Conservation (phyloP, 345 rosid species). For the Excoecaria agallocha region DNA sequence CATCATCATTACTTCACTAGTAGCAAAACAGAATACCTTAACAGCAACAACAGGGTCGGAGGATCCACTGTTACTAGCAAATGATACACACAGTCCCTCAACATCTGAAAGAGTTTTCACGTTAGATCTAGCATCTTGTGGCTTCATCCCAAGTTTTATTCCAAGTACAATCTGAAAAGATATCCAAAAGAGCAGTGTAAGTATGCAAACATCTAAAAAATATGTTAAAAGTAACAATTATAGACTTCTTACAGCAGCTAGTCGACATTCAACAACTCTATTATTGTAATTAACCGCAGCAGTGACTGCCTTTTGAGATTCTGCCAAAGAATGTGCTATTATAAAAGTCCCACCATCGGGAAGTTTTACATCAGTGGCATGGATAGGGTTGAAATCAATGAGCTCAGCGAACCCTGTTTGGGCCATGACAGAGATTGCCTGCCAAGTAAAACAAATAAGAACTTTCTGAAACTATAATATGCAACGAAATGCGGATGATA, state of each 20-base stretch:
- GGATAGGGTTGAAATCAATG: constrained; percentile 96
- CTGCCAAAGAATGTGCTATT: constrained; percentile 91
- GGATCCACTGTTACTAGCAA: constrained; percentile 50
- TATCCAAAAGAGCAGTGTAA: constrained; percentile 18
- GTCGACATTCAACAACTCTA: constrained; percentile 93
- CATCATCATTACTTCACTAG: not conserved
- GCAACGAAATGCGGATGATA: not conserved
- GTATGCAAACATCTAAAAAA: not conserved
- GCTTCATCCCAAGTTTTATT: constrained; percentile 82
- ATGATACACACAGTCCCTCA: constrained; percentile 77
- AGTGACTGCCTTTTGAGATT: constrained; percentile 94
- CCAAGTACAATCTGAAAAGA: constrained; percentile 71
- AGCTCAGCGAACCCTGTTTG: constrained; percentile 96
- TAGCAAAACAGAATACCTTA: constrained; percentile 47
- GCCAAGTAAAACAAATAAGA: constrained; percentile 18
- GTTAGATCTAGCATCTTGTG: constrained; percentile 60
- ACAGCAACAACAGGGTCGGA: constrained; percentile 85
- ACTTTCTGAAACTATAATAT: not conserved
- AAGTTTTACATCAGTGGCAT: constrained; percentile 93
- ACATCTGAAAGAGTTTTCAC: constrained; percentile 92
- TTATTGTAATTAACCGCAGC: constrained; percentile 95
- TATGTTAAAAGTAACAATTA: not conserved
- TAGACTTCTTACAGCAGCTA: constrained; percentile 68
- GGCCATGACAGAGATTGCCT: constrained; percentile 99
- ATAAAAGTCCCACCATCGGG: constrained; percentile 95